Evolutionary conservation across 352 stramenopile species (phyloP).

Genomic region (Hyaloperonospora brassicae): DNA sequence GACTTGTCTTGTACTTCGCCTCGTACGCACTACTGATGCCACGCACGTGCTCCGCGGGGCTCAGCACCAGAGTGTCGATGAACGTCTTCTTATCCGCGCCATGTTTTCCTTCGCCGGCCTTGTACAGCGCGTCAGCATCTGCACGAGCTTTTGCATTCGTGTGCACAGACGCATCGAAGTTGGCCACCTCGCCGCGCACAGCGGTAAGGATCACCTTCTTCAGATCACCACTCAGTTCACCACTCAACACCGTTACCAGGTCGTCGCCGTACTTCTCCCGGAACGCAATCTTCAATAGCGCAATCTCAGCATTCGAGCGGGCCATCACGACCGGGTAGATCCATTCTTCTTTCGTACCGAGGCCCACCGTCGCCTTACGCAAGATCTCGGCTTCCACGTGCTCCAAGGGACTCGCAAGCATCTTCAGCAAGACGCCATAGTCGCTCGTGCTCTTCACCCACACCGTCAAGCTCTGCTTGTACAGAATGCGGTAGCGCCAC

Average conservation of each 20-base stretch:
- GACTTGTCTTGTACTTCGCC: constrained; percentile 50
- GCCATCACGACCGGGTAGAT: constrained; percentile 47
- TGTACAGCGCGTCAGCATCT: constrained; percentile 52
- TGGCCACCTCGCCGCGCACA: constrained; percentile 22
- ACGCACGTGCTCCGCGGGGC: constrained; percentile 34
- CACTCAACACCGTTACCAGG: constrained; percentile 31
- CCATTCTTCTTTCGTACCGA: constrained; percentile 43
- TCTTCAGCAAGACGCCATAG: constrained; percentile 36
- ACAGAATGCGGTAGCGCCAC: constrained; percentile 31
- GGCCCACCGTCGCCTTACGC: constrained; percentile 46
- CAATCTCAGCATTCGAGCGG: constrained; percentile 53
- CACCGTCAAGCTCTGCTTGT: constrained; percentile 50
- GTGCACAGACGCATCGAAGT: constrained; percentile 46
- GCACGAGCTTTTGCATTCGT: constrained; percentile 38
- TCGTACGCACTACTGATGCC: constrained; percentile 42
- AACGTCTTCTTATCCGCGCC: constrained; percentile 59
- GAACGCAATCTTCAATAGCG: constrained; percentile 63
- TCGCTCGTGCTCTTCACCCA: constrained; percentile 45
- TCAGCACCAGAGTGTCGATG: constrained; percentile 36
- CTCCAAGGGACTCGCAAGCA: constrained; percentile 37
- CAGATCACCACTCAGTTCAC: constrained; percentile 47
- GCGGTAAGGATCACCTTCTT: constrained; percentile 49
- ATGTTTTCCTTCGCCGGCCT: constrained; percentile 52
- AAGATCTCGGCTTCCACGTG: constrained; percentile 53
- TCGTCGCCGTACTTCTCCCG: constrained; percentile 41